phyloP scores from a whole-genome alignment of 805 yeast species.

The Cyberlindnera misumaiensis region DNA sequence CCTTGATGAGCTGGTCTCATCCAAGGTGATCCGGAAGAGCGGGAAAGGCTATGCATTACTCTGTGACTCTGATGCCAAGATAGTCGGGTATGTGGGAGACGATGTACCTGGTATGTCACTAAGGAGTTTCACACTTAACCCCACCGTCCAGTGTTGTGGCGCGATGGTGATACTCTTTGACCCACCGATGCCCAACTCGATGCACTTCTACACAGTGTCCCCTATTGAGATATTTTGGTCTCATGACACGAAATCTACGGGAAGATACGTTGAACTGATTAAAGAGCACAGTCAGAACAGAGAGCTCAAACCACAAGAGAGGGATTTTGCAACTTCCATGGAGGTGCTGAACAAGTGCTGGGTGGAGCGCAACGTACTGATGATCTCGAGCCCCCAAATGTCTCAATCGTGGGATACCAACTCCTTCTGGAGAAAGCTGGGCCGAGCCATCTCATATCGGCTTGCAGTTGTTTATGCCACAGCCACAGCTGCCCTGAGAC shows the following conservation, averaged over 20 bases:
- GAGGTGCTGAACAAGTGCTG: constrained; percentile 18
- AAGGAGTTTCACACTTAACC: background rate
- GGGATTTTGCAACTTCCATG: constrained; percentile 5
- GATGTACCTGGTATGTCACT: background rate
- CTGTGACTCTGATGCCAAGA: background rate
- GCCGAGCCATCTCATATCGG: background rate
- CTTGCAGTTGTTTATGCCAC: background rate
- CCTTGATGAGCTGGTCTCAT: constrained; percentile 3
- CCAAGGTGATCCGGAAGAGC: background rate
- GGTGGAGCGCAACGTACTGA: constrained; percentile 9
- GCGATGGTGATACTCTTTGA: constrained; percentile 46
- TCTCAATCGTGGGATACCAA: constrained; percentile 10
- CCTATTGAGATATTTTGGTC: constrained; percentile 61
- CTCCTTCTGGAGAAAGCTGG: constrained; percentile 1
- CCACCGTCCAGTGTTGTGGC: constrained; percentile 3
- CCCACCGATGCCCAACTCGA: constrained; percentile 61
- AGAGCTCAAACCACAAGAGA: constrained; percentile 5
- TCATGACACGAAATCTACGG: constrained; percentile 9
- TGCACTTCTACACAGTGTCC: constrained; percentile 72
- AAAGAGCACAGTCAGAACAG: constrained; percentile 8
- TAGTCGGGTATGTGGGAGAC: constrained; percentile 9
- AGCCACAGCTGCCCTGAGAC: constrained; percentile 7
- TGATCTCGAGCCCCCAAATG: constrained; percentile 10
- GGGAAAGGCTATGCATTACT: background rate
- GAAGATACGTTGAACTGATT: constrained; percentile 1